Evolutionary conservation across 805 yeast species (phyloP).

Genomic region (Schwanniomyces sp.): DNA sequence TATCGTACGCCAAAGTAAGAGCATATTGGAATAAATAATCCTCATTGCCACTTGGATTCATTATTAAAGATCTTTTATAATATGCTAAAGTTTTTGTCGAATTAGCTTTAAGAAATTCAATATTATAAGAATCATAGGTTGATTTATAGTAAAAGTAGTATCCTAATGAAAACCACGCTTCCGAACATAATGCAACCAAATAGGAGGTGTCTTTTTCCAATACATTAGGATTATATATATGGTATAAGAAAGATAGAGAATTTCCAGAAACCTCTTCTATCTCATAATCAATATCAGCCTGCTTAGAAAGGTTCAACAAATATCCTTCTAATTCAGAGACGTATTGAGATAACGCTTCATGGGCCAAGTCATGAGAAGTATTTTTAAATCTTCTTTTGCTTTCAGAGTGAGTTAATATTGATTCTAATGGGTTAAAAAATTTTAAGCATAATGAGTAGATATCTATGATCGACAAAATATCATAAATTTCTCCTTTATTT

Average conservation of each 20-base stretch:
- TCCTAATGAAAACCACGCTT: constrained; percentile 40
- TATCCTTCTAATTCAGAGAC: constrained; percentile 20
- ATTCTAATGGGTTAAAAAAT: constrained; percentile 37
- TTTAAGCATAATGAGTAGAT: constrained; percentile 30
- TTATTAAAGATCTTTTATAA: constrained; percentile 36
- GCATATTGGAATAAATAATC: constrained; percentile 44
- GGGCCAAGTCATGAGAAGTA: constrained; percentile 19
- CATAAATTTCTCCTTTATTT: constrained; percentile 25
- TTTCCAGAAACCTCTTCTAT: constrained; percentile 12
- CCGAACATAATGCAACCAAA: constrained; percentile 27
- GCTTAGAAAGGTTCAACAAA: constrained; percentile 19
- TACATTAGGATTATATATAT: constrained; percentile 32
- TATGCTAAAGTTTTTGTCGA: constrained; percentile 16
- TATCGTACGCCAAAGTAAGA: constrained; percentile 43
- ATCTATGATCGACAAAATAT: constrained; percentile 33
- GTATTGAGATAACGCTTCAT: constrained; percentile 16
- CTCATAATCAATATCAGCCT: constrained; percentile 29
- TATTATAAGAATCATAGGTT: constrained; percentile 22
- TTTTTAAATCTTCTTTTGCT: constrained; percentile 22
- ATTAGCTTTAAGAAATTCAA: constrained; percentile 14
- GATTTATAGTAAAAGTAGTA: constrained; percentile 27
- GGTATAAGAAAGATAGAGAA: constrained; percentile 34
- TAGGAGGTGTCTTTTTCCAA: constrained; percentile 24
- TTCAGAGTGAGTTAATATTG: constrained; percentile 16
- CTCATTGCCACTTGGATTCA: constrained; percentile 34